Evolutionary conservation across 2,329 filamentous ascomycete genomes (phyloP), one percentile per base, ranked within the genome.

Genomic region (Fusarium fujikuroi): DNA sequence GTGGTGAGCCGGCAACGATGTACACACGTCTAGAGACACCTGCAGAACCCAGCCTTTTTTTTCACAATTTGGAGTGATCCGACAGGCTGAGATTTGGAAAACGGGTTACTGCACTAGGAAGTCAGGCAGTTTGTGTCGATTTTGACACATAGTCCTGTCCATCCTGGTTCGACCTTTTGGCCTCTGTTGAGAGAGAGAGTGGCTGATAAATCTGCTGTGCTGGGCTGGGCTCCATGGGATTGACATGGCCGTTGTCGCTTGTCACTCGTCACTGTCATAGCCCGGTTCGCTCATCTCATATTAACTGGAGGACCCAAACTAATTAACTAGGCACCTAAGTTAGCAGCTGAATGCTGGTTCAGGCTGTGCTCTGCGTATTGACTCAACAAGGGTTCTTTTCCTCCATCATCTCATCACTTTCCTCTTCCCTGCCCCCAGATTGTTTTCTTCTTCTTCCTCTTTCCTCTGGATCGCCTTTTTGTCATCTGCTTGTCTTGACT

Each of bases 181-280:
- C 39, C 52, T 69, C 40, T 40, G 68, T 57, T 62, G 54, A 40
- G 25, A 28, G 53, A 40, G 53, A 60, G 49, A 50, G 53, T 34
- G 70, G 76, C 74, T 77, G 73, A 78, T 79, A 79, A 80, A 80
- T 78, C 77, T 77, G 62, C 58, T 60, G 63, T 58, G 60, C 60
- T 32, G 32, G 11, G 32, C 32, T 60, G 44, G 44, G 44, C 44
- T 28, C 44, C 25, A 46, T 46, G 44, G 62, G 62, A 34, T 49
- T 65, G 40, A 46, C 56, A 53, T 53, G 54, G 53, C 65, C 69
- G 56, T 73, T 59, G 63, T 68, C 72, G 59, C 70, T 67, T 68
- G 70, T 72, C 65, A 69, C 66, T 70, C 67, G 63, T 71, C 66
- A 75, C 60, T 70, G 60, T 39, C 65, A 59, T 46, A 69, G 66